Evolutionary conservation across 345 rosid genomes (phyloP), one percentile per base, ranked within the genome.

Genomic region (Abelmoschus esculentus): DNA sequence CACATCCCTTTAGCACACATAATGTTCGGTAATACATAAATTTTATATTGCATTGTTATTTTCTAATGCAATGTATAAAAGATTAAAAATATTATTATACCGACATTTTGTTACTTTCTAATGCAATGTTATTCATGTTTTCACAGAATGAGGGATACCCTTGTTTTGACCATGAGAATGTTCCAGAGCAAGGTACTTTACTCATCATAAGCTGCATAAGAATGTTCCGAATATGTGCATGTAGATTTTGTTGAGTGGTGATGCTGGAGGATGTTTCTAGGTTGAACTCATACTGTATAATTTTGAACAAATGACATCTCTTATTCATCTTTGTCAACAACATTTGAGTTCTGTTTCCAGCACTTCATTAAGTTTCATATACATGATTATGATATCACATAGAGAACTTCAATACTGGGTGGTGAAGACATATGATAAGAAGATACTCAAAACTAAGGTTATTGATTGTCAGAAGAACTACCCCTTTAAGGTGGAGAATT

Each of bases 151-250:
- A 91, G 96, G n/a, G 96, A 90, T 76, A 79, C 87, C 7, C 77
- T 90, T 28, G 93, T 86, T 59, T 80, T 90, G 81, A 85, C 89
- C 7, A 76, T 85, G 87, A 80, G 96, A 78, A 78, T 74, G 86
- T 85, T 90, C 83, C 93, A 85, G 74, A 87, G 81, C 80, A 86
- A 86, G 91, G 96, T 90, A 82, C 70, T 46, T 66, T 18, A 62
- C 52, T 68, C 26, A 18, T 57, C 9, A 29, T 10, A 63, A 52
- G 32, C 9, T 71, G 59, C 36, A 65, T 29, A 36, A 26, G 26
- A 17, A 19, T n/a, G 6, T 44, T 28, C 3, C 8, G 44, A 53
- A 9, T 71, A 22, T 29, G 6, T 71, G 47, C 58, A 14, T 58
- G 6, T 46, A 15, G 56, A 59, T 17, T 58, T 57, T 70, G 44